Evolutionary conservation across 495 filamentous ascomycete species (phyloP).

Genomic region (Extremus antarcticus): DNA sequence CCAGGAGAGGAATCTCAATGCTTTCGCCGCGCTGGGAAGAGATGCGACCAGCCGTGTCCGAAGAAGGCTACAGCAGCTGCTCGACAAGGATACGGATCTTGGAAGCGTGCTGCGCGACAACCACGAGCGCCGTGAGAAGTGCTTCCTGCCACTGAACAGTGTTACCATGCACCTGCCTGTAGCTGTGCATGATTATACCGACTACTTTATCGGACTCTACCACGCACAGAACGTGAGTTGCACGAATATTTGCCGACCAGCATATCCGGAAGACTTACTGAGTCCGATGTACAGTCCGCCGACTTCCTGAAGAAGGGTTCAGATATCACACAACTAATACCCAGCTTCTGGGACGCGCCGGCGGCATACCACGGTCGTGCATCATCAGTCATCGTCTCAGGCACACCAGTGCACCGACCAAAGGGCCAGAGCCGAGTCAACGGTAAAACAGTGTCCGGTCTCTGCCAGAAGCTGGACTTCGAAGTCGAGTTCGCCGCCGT

Average conservation of each 20-base stretch:
- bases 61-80: slow-evolving; percentile 51
- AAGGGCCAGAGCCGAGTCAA: background rate
- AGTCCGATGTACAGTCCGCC: no score
- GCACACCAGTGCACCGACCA: background rate
- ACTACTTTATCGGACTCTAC: slow-evolving; percentile 20
- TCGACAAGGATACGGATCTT: slow-evolving; percentile 37
- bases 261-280: no score
- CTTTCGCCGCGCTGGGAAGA: slow-evolving; percentile 61
- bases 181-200: slow-evolving; percentile 25
- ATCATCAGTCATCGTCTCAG: slow-evolving; percentile 62
- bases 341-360: slow-evolving; percentile 21
- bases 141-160: slow-evolving; percentile 7
- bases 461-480: slow-evolving; percentile 23
- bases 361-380: slow-evolving; percentile 59
- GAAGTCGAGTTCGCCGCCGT: slow-evolving; percentile 26
- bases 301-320: no score
- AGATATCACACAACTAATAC: slow-evolving; percentile 20
- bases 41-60: slow-evolving; percentile 56
- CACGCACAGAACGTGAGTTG: slow-evolving; percentile 15
- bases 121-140: background rate
- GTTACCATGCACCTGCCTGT: slow-evolving; percentile 24
- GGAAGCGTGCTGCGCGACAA: background rate
- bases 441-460: slow-evolving; percentile 16
- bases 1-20: slow-evolving; percentile 55
- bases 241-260: no score